Conservation (phyloP, 2,329 filamentous ascomycete species). For the Phyllosticta paracitricarpa region DNA sequence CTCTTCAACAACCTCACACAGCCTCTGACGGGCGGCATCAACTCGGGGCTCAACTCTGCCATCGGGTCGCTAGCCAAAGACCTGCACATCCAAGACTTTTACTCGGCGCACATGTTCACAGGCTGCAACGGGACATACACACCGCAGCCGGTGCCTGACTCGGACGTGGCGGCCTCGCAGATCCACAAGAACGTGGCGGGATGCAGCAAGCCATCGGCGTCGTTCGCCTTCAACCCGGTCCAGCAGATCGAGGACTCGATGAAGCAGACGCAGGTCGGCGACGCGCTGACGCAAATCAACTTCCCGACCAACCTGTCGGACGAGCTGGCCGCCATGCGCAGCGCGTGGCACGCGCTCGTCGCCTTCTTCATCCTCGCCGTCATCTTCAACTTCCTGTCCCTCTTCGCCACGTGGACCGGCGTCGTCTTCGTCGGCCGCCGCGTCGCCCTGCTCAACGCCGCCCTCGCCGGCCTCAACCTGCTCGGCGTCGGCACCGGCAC, state of each 20-base stretch:
- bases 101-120: conserved; percentile 50
- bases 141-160: conserved; percentile 33
- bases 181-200: conserved; percentile 42
- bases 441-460: conserved; percentile 40
- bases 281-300: conserved; percentile 43
- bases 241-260: conserved; percentile 41
- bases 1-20: conserved; percentile 22
- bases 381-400: conserved; percentile 40
- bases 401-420: conserved; percentile 37
- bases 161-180: conserved; percentile 28
- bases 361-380: conserved; percentile 51
- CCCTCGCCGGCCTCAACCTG: conserved; percentile 42
- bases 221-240: conserved; percentile 49
- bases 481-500: conserved; percentile 59
- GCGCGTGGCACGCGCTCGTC: conserved; percentile 43
- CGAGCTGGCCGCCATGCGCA: conserved; percentile 41
- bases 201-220: conserved; percentile 44
- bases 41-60: conserved; percentile 7
- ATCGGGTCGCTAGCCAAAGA: conserved; percentile 34
- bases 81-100: conserved; percentile 50
- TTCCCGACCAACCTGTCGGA: conserved; percentile 49
- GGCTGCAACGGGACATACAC: conserved; percentile 46
- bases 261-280: conserved; percentile 21
- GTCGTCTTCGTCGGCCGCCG: conserved; percentile 26
- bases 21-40: conserved; percentile 27